phyloP scores from a whole-genome alignment of 805 yeast genomes.

The Saccharomycopsis microspora region DNA sequence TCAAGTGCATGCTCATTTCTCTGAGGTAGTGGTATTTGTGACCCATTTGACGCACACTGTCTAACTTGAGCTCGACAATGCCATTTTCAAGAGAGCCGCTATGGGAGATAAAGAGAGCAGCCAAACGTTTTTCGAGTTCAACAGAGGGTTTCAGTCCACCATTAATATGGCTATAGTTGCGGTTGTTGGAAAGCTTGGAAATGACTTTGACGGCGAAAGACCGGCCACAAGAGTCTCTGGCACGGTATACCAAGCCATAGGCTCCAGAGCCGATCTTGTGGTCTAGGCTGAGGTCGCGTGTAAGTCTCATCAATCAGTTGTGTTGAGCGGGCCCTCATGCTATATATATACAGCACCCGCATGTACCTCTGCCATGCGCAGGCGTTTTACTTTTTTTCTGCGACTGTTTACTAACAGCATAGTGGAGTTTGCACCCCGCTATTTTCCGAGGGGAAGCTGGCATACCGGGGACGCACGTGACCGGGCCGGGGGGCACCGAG shows the following conservation, averaged over 20 bases:
- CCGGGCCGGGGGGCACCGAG: too few species aligned
- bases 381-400: too few species aligned
- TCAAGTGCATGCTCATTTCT: constrained; percentile 65
- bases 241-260: constrained; percentile 69
- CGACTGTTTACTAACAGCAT: too few species aligned
- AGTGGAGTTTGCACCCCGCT: too few species aligned
- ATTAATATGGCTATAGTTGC: constrained; percentile 18
- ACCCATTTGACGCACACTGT: constrained; percentile 26
- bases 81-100: constrained; percentile 19
- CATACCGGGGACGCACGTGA: too few species aligned
- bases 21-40: constrained; percentile 26
- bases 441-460: too few species aligned
- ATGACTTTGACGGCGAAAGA: constrained; percentile 62
- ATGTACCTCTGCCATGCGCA: too few species aligned
- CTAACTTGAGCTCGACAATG: constrained; percentile 23
- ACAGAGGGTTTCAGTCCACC: constrained; percentile 19
- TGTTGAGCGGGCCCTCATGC: neutral
- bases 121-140: constrained; percentile 18
- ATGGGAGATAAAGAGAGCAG: constrained; percentile 8
- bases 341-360: neutral
- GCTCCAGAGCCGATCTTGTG: constrained; percentile 73
- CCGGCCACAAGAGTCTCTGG: constrained; percentile 37
- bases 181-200: constrained; percentile 18
- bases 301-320: neutral
- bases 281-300: constrained; percentile 1